phyloP scores from a whole-genome alignment of 108 stramenopile species.

The Parmales sp. region DNA sequence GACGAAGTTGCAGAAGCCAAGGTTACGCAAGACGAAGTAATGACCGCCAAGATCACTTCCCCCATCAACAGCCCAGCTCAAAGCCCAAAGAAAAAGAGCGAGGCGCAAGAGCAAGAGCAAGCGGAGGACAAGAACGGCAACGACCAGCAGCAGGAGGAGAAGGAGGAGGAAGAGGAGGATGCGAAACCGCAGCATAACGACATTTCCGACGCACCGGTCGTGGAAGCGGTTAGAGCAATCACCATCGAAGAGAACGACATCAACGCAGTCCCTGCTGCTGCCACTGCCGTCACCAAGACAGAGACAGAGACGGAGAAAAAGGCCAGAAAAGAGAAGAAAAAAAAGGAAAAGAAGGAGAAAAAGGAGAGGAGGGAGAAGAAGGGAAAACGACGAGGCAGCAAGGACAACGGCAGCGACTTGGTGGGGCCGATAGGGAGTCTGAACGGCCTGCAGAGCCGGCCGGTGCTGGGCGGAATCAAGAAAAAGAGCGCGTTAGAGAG shows the following conservation, averaged over 20 bases:
- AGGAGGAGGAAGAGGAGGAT: too few species aligned
- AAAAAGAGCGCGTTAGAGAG: not conserved
- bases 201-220: too few species aligned
- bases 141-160: too few species aligned
- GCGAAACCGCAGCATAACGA: too few species aligned
- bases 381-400: not conserved
- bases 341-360: not conserved
- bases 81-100: too few species aligned
- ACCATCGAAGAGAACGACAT: not conserved
- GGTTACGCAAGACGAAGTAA: too few species aligned
- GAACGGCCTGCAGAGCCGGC: not conserved
- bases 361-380: slow-evolving; percentile 8
- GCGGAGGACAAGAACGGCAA: too few species aligned
- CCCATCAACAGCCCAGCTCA: too few species aligned
- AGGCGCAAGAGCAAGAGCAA: too few species aligned
- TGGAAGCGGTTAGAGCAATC: too few species aligned
- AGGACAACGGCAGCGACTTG: not conserved
- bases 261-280: not conserved
- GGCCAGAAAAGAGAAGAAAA: not conserved
- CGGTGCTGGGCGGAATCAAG: not conserved
- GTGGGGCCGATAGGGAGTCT: not conserved
- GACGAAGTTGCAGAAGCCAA: slow-evolving; percentile 6
- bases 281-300: not conserved
- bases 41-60: too few species aligned
- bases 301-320: not conserved